Evolutionary conservation across 805 yeast genomes (phyloP), one percentile per base, ranked within the genome.

Genomic region (Sporopachydermia lactativora): DNA sequence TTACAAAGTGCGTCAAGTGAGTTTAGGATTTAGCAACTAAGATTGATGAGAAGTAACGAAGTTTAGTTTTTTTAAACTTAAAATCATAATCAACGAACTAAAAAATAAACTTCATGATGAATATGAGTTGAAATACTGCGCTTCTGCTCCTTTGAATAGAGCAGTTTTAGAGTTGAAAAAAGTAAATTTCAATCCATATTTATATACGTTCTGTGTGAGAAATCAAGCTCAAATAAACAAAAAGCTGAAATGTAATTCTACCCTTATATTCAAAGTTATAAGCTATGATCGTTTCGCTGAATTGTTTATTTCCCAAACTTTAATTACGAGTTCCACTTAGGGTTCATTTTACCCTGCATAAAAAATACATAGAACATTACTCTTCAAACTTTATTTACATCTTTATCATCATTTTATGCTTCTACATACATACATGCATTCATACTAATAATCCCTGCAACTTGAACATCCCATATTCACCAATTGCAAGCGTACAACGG

Each of bases 101-200:
- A 24, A 24, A 24, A 8, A 24, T 24, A 24, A 24, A 24, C 31
- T 24, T 24, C 8, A 24, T 24, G 31, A 24, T 24, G 31, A 24
- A 24, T 24, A 24, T 24, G 31, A 24, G 31, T 24, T 24, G 31
- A n/a, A 24, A n/a, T 24, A 24, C 31, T 24, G 31, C 31, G 31
- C 31, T 24, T 24, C 31, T 24, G 31, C 31, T 24, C 31, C 31
- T 24, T 24, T 24, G 31, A 24, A 24, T 24, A 24, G 31, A 24
- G 31, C 31, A 24, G 31, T 24, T 24, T n/a, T 8, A 24, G n/a
- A 24, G 31, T 24, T 24, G 31, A 24, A 24, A 24, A 24, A 24
- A 24, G 31, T 24, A 24, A 24, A 24, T 24, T 24, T 24, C 31
- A 24, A 24, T 24, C 31, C n/a, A 24, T 24, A 24, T 24, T 24